Percentiles rank a stretch among this genome's conserved stretches.
Conservation (phyloP, 306 rosid species). For the Gynostemma pentaphyllum region DNA sequence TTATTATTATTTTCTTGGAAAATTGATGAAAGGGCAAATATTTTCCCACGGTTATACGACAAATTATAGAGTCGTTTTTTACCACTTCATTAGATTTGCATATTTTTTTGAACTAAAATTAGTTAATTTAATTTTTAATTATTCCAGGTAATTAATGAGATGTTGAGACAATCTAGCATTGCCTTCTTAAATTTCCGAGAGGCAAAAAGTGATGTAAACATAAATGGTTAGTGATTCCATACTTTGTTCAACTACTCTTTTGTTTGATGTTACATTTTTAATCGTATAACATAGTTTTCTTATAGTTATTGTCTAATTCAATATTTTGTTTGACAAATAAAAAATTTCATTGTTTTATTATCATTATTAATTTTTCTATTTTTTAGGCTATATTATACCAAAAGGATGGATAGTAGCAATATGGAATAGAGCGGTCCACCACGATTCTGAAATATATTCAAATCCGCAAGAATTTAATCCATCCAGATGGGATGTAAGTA, state of each 20-base stretch:
- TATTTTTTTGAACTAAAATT: too few relatives aligned
- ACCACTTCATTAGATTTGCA: too few relatives aligned
- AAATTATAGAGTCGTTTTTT: too few relatives aligned
- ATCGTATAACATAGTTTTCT: too few relatives aligned
- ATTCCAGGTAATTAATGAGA: constrained; percentile 46
- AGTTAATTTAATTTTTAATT: not conserved
- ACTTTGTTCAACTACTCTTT: too few relatives aligned
- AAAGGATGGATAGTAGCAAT: constrained; percentile 52
- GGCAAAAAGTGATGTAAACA: constrained; percentile 37
- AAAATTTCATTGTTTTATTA: too few relatives aligned
- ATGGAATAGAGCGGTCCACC: constrained; percentile 52
- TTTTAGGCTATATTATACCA: constrained; percentile 39
- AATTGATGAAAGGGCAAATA: too few relatives aligned
- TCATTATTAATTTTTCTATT: not conserved
- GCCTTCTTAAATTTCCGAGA: constrained; percentile 37
- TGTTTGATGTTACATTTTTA: too few relatives aligned
- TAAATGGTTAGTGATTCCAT: constrained; percentile 25
- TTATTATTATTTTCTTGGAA: too few relatives aligned
- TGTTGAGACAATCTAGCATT: constrained; percentile 30
- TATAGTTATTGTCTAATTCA: too few relatives aligned
- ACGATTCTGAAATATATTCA: constrained; percentile 40
- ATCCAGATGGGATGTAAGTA: constrained; percentile 48
- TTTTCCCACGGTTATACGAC: too few relatives aligned
- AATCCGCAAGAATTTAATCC: constrained; percentile 46
- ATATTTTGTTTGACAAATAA: too few relatives aligned